A percentile compares a stretch with the other conserved stretches of the same genome.
phyloP scores from a whole-genome alignment of 371 early-diverging fungal genomes.

The Saksenaea oblongispora region DNA sequence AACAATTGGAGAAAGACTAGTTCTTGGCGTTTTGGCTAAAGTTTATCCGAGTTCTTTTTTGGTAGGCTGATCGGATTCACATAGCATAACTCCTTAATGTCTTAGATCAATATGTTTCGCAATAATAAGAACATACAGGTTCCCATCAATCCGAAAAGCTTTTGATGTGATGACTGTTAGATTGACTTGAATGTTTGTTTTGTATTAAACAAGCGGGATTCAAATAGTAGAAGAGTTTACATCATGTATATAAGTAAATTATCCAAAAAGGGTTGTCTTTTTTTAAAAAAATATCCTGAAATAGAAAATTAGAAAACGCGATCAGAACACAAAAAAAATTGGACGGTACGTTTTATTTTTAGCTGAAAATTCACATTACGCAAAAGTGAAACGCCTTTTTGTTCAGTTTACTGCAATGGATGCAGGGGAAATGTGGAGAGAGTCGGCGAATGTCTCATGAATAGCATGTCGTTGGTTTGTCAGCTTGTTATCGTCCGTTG shows the following conservation, averaged over 20 bases:
- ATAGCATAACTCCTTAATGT: not conserved
- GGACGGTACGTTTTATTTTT: not conserved
- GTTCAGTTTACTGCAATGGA: not conserved
- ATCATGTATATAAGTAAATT: not conserved
- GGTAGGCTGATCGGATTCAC: not conserved
- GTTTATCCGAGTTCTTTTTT: not conserved
- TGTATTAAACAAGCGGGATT: not conserved
- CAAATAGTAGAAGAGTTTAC: not conserved
- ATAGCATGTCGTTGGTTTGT: not conserved
- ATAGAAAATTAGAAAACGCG: constrained; percentile 5
- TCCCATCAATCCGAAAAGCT: not conserved
- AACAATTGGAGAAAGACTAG: not conserved
- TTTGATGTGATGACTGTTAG: not conserved
- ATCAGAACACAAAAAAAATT: constrained; percentile 1
- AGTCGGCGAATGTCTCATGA: not conserved
- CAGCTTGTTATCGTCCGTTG: not conserved
- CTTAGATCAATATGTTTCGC: not conserved
- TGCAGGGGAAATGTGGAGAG: not conserved
- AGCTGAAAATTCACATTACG: not conserved
- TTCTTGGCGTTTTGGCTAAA: constrained; percentile 5
- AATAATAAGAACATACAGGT: not conserved
- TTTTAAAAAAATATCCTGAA: not conserved
- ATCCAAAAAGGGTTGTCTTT: not conserved
- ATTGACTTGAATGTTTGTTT: no score
- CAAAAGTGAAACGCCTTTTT: not conserved